Evolutionary conservation across 257 asterid species (phyloP).

Genomic region (Nicotiana otophora): DNA sequence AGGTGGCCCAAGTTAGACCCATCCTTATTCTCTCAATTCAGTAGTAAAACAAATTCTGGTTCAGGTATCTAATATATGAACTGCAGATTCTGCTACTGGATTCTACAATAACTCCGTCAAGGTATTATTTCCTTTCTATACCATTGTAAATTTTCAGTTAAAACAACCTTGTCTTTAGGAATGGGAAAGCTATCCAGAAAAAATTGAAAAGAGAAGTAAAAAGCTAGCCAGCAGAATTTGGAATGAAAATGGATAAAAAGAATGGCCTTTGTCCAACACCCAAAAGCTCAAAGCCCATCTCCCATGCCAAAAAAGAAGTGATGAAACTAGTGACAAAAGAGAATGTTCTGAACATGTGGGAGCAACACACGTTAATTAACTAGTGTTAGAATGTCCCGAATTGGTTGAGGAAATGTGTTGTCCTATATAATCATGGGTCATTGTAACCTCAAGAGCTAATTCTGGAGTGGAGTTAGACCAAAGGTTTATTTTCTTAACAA

Average conservation of each 20-base stretch:
- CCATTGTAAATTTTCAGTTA: neutral
- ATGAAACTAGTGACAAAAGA: conserved; percentile 2
- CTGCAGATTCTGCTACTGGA: neutral
- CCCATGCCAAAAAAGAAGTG: neutral
- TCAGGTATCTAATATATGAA: neutral
- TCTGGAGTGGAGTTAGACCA: neutral
- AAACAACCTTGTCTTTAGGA: conserved; percentile 3
- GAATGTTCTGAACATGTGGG: neutral
- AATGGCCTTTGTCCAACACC: neutral
- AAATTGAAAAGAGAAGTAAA: neutral
- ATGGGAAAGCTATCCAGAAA: conserved; percentile 1
- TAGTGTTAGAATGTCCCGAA: conserved; percentile 2
- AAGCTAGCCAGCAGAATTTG: too few species aligned
- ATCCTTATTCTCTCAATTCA: too few species aligned
- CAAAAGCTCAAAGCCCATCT: neutral
- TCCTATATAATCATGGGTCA: neutral
- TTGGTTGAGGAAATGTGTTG: conserved; percentile 19
- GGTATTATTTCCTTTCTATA: neutral
- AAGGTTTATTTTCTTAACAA: neutral
- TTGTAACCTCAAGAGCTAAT: neutral
- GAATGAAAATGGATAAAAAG: neutral
- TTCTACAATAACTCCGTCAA: neutral
- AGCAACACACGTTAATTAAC: neutral
- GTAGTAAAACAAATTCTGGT: neutral
- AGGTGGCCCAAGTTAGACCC: too few species aligned